Evolutionary conservation across 352 stramenopile genomes (phyloP).

Genomic region (Elongisporangium prolatum): DNA sequence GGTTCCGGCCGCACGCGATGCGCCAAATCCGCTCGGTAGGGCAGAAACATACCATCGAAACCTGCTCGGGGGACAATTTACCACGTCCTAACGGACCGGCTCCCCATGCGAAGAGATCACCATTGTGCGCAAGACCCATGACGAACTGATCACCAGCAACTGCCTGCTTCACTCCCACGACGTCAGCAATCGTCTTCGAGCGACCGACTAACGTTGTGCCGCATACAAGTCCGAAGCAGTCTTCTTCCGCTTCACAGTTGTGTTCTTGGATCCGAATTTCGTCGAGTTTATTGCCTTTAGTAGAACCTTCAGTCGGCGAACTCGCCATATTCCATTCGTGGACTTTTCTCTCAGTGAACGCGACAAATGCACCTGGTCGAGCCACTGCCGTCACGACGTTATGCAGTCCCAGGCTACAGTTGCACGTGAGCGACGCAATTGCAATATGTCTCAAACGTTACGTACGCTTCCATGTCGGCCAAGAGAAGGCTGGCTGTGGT

Average conservation of each 20-base stretch:
- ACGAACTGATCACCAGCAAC: slow-evolving; percentile 28
- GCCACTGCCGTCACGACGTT: slow-evolving; percentile 23
- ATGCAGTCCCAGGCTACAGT: slow-evolving; percentile 31
- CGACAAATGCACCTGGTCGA: slow-evolving; percentile 15
- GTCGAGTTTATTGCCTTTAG: not conserved
- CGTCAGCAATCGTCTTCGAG: slow-evolving; percentile 38
- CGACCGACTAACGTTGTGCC: slow-evolving; percentile 36
- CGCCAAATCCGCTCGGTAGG: slow-evolving; percentile 20
- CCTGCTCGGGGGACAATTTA: slow-evolving; percentile 8
- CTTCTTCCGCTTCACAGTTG: slow-evolving; percentile 26
- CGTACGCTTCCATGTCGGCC: slow-evolving; percentile 34
- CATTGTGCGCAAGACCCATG: slow-evolving; percentile 24
- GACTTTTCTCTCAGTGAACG: slow-evolving; percentile 30
- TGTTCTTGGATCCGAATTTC: slow-evolving; percentile 6
- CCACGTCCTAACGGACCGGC: slow-evolving; percentile 5
- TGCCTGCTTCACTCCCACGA: slow-evolving; percentile 27
- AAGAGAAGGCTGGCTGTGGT: slow-evolving; percentile 6
- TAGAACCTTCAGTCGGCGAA: not conserved
- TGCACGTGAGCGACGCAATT: no score
- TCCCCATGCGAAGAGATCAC: slow-evolving; percentile 37
- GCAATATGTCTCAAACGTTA: no score
- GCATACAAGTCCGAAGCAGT: slow-evolving; percentile 47
- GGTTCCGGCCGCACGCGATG: slow-evolving; percentile 38
- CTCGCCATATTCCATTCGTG: slow-evolving; percentile 26
- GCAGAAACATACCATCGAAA: slow-evolving; percentile 6